phyloP scores from a whole-genome alignment of 306 rosid genomes.

The Datisca glomerata region DNA sequence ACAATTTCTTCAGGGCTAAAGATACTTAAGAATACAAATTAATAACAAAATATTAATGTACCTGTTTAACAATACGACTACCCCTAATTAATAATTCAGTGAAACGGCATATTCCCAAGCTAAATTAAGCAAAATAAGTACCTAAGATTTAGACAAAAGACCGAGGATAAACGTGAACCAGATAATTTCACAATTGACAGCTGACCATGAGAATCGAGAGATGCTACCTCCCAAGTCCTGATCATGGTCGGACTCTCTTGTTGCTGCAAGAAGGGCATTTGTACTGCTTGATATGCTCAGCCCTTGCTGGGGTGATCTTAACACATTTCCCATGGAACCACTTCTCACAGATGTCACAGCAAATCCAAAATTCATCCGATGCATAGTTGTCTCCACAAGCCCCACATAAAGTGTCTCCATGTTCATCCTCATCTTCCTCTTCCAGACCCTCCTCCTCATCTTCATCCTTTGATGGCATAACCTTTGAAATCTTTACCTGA shows the following conservation, averaged over 20 bases:
- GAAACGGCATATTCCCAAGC: no score
- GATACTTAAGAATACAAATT: no score
- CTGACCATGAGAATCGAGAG: no score
- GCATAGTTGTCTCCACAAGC: slow-evolving; percentile 75
- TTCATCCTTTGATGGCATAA: slow-evolving; percentile 29
- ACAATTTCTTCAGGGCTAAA: no score
- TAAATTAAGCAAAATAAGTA: no score
- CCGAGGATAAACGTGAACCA: no score
- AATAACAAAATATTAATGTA: no score
- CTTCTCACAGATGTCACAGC: slow-evolving; percentile 78
- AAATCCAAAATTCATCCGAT: slow-evolving; percentile 68
- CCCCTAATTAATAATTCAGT: no score
- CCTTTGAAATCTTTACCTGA: slow-evolving; percentile 31
- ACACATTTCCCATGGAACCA: slow-evolving; percentile 95
- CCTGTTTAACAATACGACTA: no score
- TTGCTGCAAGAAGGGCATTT: slow-evolving; percentile 89
- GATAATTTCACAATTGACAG: no score
- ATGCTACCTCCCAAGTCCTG: no score
- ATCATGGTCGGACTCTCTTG: slow-evolving; percentile 56
- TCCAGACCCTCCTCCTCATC: slow-evolving; percentile 45
- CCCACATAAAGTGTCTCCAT: slow-evolving; percentile 61
- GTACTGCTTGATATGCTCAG: slow-evolving; percentile 72
- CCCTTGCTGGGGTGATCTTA: slow-evolving; percentile 81
- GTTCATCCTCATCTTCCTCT: slow-evolving; percentile 66
- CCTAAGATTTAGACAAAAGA: no score